Conservation (phyloP, 2,329 filamentous ascomycete species). For the Nothophaeocryptopus gaeumannii region DNA sequence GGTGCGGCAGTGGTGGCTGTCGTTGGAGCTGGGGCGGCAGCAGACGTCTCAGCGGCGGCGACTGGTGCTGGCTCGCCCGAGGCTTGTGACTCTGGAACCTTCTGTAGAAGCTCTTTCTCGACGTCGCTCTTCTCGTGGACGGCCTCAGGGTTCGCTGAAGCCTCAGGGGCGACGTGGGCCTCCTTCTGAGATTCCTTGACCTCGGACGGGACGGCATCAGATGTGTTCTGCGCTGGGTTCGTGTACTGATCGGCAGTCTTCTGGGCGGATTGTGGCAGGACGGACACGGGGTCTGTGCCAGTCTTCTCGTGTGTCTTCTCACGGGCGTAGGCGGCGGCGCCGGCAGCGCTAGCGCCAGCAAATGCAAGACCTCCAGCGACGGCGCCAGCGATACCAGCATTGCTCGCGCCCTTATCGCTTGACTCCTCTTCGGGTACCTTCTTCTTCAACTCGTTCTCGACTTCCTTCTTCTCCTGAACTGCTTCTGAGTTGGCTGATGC, state of each 20-base stretch:
- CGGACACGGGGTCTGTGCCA: conserved; percentile 50
- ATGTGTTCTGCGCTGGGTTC: conserved; percentile 7
- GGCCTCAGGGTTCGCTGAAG: conserved; percentile 63
- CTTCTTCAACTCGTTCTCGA: conserved; percentile 68
- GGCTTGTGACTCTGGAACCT: conserved; percentile 46
- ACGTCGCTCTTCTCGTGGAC: conserved; percentile 73
- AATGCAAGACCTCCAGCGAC: conserved; percentile 40
- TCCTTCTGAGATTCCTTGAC: conserved; percentile 32
- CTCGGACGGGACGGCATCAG: conserved; percentile 27
- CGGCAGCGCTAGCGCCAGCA: conserved; percentile 37
- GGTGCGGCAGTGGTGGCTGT: conserved; percentile 26
- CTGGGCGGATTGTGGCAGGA: conserved; percentile 41
- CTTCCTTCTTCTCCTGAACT: conserved; percentile 66
- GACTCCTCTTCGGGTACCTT: conserved; percentile 53
- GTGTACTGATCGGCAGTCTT: conserved; percentile 40
- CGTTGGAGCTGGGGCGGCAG: conserved; percentile 32
- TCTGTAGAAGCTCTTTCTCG: conserved; percentile 69
- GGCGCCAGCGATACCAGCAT: conserved; percentile 41
- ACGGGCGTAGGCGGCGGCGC: conserved; percentile 41
- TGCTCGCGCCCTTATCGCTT: conserved; percentile 28
- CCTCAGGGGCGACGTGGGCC: conserved; percentile 60
- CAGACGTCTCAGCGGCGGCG: conserved; percentile 37
- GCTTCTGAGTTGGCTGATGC: conserved; percentile 64
- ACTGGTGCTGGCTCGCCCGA: conserved; percentile 46
- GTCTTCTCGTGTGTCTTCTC: conserved; percentile 41